Conservation (phyloP, 352 stramenopile genomes). For the Pseudoperonospora humuli region DNA sequence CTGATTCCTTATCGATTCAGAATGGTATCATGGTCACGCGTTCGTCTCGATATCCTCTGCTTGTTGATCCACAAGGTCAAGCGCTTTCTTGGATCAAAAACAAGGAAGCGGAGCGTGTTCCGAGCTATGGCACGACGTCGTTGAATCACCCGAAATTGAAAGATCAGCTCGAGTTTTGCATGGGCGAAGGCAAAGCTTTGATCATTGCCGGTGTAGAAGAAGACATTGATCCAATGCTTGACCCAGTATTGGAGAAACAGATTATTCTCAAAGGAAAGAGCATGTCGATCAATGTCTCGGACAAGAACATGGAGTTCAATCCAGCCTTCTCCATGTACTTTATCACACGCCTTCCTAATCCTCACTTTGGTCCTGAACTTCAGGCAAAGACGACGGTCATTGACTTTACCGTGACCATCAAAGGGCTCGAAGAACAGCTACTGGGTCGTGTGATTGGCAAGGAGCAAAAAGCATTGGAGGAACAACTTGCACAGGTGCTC, state of each 20-base stretch:
- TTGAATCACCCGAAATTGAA: too few species aligned
- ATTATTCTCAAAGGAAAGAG: slow-evolving; percentile 94
- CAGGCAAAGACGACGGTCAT: slow-evolving; percentile 98
- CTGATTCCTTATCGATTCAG: slow-evolving; percentile 95
- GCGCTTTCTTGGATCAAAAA: slow-evolving; percentile 97
- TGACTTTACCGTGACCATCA: slow-evolving; percentile 97
- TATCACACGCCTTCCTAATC: slow-evolving; percentile 97
- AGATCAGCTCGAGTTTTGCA: too few species aligned
- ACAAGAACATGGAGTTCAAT: slow-evolving; percentile 99
- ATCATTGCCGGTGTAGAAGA: too few species aligned
- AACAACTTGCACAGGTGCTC: slow-evolving; percentile 97
- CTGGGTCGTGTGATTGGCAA: slow-evolving; percentile 96
- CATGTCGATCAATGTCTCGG: slow-evolving; percentile 96
- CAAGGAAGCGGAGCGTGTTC: slow-evolving; percentile 91
- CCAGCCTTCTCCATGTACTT: slow-evolving; percentile 98
- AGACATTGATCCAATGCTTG: too few species aligned
- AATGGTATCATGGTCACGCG: slow-evolving; percentile 98
- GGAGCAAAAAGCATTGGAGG: slow-evolving; percentile 96
- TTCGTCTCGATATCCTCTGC: slow-evolving; percentile 92
- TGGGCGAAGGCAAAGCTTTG: too few species aligned
- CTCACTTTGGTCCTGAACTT: slow-evolving; percentile 95
- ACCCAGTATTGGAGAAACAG: too few species aligned
- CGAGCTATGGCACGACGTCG: too few species aligned
- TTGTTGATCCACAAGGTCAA: slow-evolving; percentile 97
- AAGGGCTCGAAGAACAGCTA: slow-evolving; percentile 96